A percentile compares a stretch with the other conserved stretches of the same genome.
Evolutionary conservation across 2,329 filamentous ascomycete genomes (phyloP).

Genomic region (Aspergillus niger): DNA sequence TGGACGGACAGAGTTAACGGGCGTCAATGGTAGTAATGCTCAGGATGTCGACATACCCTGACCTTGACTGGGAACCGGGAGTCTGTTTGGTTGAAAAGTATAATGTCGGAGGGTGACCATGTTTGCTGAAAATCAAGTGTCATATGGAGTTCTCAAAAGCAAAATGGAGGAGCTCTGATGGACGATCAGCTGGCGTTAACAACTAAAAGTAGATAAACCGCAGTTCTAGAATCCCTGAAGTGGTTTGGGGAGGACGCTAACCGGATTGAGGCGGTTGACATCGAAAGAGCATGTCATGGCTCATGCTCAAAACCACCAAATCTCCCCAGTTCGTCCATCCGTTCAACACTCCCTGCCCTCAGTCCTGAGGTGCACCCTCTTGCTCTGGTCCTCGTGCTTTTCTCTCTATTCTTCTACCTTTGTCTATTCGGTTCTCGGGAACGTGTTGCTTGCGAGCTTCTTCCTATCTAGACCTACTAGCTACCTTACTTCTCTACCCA

Average conservation of each 20-base stretch:
- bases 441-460: constrained; percentile 17
- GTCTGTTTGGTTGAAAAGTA: too few relatives aligned
- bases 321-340: constrained; percentile 17
- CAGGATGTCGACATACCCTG: background rate
- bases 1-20: background rate
- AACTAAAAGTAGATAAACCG: too few relatives aligned
- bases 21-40: background rate
- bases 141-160: too few relatives aligned
- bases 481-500: constrained; percentile 16
- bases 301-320: constrained; percentile 26
- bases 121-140: too few relatives aligned
- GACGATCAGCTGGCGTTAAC: background rate
- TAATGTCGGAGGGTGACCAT: too few relatives aligned
- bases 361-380: constrained; percentile 20
- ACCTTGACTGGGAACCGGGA: too few relatives aligned
- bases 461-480: constrained; percentile 15
- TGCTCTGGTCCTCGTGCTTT: constrained; percentile 6
- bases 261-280: constrained; percentile 30
- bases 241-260: constrained; percentile 24
- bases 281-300: constrained; percentile 29
- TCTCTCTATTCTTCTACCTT: constrained; percentile 19
- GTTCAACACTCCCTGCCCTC: constrained; percentile 24
- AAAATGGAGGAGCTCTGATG: background rate
- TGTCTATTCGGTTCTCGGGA: background rate
- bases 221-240: constrained; percentile 29